These are phyloP conservation scores for Harrya chromipes DNA, from an alignment of 768 basidiomycete species.

Conservation along the genomic window DNA sequence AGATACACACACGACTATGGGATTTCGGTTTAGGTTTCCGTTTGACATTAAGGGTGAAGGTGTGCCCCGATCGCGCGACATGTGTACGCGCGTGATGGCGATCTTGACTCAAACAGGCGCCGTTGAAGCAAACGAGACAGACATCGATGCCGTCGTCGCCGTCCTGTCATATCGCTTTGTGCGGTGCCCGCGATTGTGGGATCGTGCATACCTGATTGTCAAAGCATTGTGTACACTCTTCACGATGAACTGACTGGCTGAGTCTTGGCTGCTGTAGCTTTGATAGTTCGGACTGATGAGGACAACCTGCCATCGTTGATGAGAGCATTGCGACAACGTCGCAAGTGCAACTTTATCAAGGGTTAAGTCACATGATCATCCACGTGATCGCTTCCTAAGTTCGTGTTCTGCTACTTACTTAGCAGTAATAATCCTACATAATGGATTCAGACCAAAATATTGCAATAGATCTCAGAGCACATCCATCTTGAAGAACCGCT, in stretches of 20 bases:
- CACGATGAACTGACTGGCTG: slow-evolving; percentile 75
- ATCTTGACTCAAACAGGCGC: slow-evolving; percentile 65
- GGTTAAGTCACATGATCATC: slow-evolving; percentile 6
- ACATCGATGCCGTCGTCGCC: slow-evolving; percentile 75
- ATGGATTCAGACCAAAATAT: no score
- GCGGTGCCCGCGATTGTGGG: background rate
- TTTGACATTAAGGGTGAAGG: slow-evolving; percentile 76
- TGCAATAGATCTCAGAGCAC: slow-evolving; percentile 5
- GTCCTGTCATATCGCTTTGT: slow-evolving; percentile 47
- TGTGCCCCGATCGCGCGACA: slow-evolving; percentile 66
- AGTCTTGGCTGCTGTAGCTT: slow-evolving; percentile 54
- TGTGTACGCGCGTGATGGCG: slow-evolving; percentile 78
- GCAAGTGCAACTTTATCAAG: background rate
- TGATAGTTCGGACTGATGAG: slow-evolving; percentile 50
- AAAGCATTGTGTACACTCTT: slow-evolving; percentile 98
- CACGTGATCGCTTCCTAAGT: background rate
- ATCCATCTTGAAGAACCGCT: slow-evolving; percentile 24
- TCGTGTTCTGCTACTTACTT: no score
- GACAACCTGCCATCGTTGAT: slow-evolving; percentile 37
- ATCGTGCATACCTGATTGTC: slow-evolving; percentile 70
- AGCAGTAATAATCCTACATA: no score
- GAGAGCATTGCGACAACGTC: background rate
- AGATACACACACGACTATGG: slow-evolving; percentile 57
- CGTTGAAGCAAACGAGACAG: slow-evolving; percentile 93
- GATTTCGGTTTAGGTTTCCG: slow-evolving; percentile 60